Percentiles rank a stretch among this genome's conserved stretches.
These are phyloP conservation scores for Jamesozyma gamospora DNA, from an alignment of 805 yeast genomes.

Conservation along the genomic window DNA sequence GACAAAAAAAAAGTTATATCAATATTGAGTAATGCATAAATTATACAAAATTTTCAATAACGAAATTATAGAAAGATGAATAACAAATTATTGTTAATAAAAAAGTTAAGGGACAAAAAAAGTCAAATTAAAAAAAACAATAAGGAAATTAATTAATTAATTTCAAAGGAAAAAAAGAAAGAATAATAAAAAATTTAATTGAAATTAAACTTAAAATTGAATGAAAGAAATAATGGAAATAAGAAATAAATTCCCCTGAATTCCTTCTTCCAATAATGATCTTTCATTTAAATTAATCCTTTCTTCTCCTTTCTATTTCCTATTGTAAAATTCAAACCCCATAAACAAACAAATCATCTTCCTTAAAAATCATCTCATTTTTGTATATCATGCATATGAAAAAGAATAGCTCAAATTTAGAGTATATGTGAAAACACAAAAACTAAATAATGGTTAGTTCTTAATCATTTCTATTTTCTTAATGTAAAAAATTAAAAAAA, in stretches of 20 bases:
- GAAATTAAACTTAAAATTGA: too few species aligned
- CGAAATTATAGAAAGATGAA: conserved; percentile 2
- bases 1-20: too few species aligned
- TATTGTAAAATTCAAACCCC: background rate
- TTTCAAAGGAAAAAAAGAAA: background rate
- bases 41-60: conserved; percentile 2
- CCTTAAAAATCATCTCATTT: conserved; percentile 1
- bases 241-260: too few species aligned
- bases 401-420: background rate
- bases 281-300: background rate
- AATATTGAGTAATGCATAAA: background rate
- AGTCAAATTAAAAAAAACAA: background rate
- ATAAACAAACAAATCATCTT: background rate
- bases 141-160: too few species aligned
- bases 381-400: background rate
- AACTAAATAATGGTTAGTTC: background rate
- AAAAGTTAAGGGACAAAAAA: too few species aligned
- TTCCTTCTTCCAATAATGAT: too few species aligned
- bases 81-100: background rate
- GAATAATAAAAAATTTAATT: too few species aligned
- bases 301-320: too few species aligned
- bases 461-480: too few species aligned
- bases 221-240: too few species aligned
- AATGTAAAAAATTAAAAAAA: too few species aligned
- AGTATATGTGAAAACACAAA: background rate